Base-by-base conservation (phyloP, 345 rosid genomes). In the Euphorbia pulcherrima region DNA sequence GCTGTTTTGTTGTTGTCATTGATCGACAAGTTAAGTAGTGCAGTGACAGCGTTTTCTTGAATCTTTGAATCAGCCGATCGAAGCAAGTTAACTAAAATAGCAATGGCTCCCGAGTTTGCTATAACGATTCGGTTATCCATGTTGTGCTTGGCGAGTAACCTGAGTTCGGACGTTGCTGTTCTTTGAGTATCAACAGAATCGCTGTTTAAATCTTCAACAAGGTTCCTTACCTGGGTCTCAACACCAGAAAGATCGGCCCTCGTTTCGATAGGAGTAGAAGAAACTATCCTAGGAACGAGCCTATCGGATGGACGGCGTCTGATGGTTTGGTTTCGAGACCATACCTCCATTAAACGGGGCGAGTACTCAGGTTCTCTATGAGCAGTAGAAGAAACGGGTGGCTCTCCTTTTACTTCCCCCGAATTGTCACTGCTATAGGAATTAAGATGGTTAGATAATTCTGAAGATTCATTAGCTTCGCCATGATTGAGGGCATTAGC, bases 1-100 rank as follows among this genome's bases (percentile, higher is more conserved):
- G 80, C 78, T 13, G 80, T 69, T 79, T 88, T 95, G 80, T 90
- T 92, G 81, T 86, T 90, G 68, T 86, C 87, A 39, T 85, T 90
- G 61, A 92, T 85, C 9, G 99, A 88, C 60, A 92, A 73, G 79
- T 95, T 95, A 51, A 95, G 97, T 65, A 92, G 93, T 51, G 92
- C 87, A 6, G 99, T 92, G 55, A 88, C 97, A 51, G 97, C 88
- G 71, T 92, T 81, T 27, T 86, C 96, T 81, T 86, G 97, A 68
- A 81, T 84, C 75, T 28, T 74, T 21, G 72, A 10, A 47, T 95
- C 96, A 0, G 75, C 64, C 8, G 96, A 88, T 53, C 59, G 76
- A 60, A 95, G 94, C 67, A 92, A 74, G 35, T 77, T 53, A 24
- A 92, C 87, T 77, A 95, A 75, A 59, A 82, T 67, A 72, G 12